These are phyloP conservation scores for Aspergillus sp. DNA, from an alignment of 2,329 filamentous ascomycete genomes.

Conservation along the genomic window DNA sequence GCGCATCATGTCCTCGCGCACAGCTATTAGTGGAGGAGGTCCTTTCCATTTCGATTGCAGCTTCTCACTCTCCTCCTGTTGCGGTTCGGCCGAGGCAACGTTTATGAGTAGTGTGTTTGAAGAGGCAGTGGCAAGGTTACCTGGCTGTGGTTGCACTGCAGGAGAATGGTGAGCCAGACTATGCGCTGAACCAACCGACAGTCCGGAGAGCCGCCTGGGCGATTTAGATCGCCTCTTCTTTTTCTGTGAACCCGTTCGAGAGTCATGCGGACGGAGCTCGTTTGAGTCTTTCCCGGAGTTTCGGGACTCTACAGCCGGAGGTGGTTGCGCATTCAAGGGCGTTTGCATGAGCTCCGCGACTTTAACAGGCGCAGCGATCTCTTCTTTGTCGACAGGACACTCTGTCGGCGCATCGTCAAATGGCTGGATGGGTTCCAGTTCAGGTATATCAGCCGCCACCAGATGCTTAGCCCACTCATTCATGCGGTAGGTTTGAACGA, in stretches of 20 bases:
- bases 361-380: conserved; percentile 65
- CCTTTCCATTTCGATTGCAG: conserved; percentile 31
- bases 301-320: conserved; percentile 37
- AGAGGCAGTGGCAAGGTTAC: conserved; percentile 1
- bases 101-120: conserved; percentile 31
- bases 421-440: conserved; percentile 57
- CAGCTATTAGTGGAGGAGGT: conserved; percentile 56
- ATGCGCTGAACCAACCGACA: conserved; percentile 9
- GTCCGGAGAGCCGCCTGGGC: conserved; percentile 13
- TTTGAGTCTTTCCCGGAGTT: conserved; percentile 20
- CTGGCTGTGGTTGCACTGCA: conserved; percentile 14
- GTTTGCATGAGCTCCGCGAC: conserved; percentile 69
- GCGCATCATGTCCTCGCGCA: conserved; percentile 58
- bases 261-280: conserved; percentile 22
- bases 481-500: conserved; percentile 82
- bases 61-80: conserved; percentile 22
- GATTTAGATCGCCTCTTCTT: conserved; percentile 20
- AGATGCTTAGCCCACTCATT: conserved; percentile 97
- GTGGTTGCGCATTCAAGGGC: conserved; percentile 55
- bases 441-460: conserved; percentile 73
- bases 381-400: conserved; percentile 39
- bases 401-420: conserved; percentile 41
- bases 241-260: conserved; percentile 14
- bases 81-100: conserved; percentile 19
- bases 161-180: conserved; percentile 9